Evolutionary conservation across 2,329 filamentous ascomycete species (phyloP).

Genomic region (Alternaria sp.): DNA sequence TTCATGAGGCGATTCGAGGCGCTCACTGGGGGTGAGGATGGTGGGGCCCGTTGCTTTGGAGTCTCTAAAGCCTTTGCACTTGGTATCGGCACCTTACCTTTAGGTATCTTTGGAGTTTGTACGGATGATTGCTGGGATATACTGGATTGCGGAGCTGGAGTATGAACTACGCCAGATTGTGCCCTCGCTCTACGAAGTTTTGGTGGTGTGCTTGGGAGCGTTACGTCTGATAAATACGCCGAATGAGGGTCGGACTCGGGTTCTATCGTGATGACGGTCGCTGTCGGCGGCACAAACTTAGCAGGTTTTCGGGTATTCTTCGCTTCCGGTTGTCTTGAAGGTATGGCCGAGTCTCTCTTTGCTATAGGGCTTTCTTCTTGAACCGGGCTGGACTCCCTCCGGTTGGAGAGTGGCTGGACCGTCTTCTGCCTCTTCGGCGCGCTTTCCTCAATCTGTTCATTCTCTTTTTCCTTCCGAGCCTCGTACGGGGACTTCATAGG

Average conservation of each 20-base stretch:
- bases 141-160: constrained; percentile 9
- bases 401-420: constrained; percentile 12
- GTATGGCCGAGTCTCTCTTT: constrained; percentile 27
- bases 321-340: constrained; percentile 36
- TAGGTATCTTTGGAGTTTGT: constrained; percentile 34
- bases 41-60: constrained; percentile 33
- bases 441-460: constrained; percentile 44
- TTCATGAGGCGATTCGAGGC: constrained; percentile 48
- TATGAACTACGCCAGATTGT: constrained; percentile 1
- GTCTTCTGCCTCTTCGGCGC: constrained; percentile 53
- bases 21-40: constrained; percentile 50
- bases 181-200: constrained; percentile 2
- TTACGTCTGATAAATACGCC: constrained; percentile 32
- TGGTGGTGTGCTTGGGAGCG: constrained; percentile 34
- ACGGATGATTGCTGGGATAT: constrained; percentile 7
- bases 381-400: constrained; percentile 27
- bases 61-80: constrained; percentile 32
- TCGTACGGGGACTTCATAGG: constrained; percentile 74
- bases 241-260: constrained; percentile 42
- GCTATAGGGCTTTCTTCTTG: constrained; percentile 18
- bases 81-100: constrained; percentile 37
- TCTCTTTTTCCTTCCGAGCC: constrained; percentile 47
- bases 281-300: constrained; percentile 30
- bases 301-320: constrained; percentile 25
- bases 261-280: constrained; percentile 47